phyloP scores from a whole-genome alignment of 306 rosid species.

The Luffa acutangula region DNA sequence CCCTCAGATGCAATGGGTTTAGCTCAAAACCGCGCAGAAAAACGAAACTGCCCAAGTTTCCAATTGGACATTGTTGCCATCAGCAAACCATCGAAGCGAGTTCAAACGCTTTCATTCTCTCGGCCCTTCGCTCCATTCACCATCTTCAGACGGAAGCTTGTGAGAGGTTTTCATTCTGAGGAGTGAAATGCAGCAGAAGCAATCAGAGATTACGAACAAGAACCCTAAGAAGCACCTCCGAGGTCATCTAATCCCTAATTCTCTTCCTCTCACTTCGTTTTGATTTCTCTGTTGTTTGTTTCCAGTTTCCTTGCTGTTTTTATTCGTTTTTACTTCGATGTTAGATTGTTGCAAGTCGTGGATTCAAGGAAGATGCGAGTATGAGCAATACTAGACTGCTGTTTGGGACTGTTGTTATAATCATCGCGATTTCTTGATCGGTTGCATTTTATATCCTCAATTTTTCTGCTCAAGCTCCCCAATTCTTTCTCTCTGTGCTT shows the following conservation, averaged over 20 bases:
- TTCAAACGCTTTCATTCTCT: no score
- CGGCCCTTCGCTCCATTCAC: not conserved
- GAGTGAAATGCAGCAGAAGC: not conserved
- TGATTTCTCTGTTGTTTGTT: not conserved
- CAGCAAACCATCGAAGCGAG: no score
- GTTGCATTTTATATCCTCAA: conserved; percentile 82
- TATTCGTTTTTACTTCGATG: not conserved
- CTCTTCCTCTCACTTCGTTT: not conserved
- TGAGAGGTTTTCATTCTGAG: not conserved
- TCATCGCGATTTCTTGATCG: conserved; percentile 59
- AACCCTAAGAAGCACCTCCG: conserved; percentile 64
- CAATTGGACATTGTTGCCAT: no score
- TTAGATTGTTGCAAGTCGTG: conserved; percentile 58
- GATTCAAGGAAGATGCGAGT: conserved; percentile 71
- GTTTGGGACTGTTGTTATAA: conserved; percentile 50
- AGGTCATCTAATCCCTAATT: conserved; percentile 25
- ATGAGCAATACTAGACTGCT: conserved; percentile 60
- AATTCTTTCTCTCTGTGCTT: conserved; percentile 10
- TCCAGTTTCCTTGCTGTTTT: not conserved
- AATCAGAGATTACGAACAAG: conserved; percentile 20
- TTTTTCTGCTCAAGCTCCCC: not conserved
- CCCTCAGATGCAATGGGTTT: no score
- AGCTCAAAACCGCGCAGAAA: no score
- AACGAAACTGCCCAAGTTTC: no score
- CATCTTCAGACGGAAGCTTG: not conserved